Evolutionary conservation across 139 green algal genomes (phyloP), one percentile per base, ranked within the genome.

Genomic region (Chlorella sp.): DNA sequence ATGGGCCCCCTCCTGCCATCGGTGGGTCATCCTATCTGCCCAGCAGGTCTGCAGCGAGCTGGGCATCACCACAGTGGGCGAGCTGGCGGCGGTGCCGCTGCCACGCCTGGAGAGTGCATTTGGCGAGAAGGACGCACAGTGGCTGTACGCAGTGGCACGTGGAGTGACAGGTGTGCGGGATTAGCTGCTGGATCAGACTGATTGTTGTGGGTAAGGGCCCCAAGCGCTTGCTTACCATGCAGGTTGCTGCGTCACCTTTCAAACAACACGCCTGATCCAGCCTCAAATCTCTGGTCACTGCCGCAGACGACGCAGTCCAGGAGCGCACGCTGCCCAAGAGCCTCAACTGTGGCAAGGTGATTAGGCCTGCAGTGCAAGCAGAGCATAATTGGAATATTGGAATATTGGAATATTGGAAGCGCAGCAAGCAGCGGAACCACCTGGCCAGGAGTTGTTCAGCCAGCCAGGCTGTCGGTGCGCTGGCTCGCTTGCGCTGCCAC

Each of bases 261-360:
- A 22, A 41, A n/a, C n/a, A n/a, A n/a, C n/a, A n/a, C n/a, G n/a
- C n/a, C n/a, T n/a, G n/a, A n/a, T n/a, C n/a, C n/a, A n/a, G n/a
- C n/a, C n/a, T n/a, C n/a, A n/a, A n/a, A n/a, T n/a, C n/a, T n/a
- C n/a, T n/a, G n/a, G n/a, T n/a, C n/a, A n/a, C 60, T 36, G 2
- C 2, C 22, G 93, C 96, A 67, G 90, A 90, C 22, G 90, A 91
- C 1, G 82, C 90, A 32, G 94, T 98, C 28, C 88, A 92, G 84
- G 87, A 90, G 38, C 89, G 95, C 38, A 84, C 90, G 32, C 86
- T 94, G 84, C 92, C 93, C 40, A 96, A 98, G 88, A 90, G 73
- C 20, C 67, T 95, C 17, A 86, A 82, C 70, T 96, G 93, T 74
- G 90, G 92, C 40, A 98, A 98, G 51, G 51, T 60, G 51, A 24